A percentile compares a stretch with the other conserved stretches of the same genome.
phyloP scores from a whole-genome alignment of 1,284 basidiomycete genomes.

The Takashimella koratensis region DNA sequence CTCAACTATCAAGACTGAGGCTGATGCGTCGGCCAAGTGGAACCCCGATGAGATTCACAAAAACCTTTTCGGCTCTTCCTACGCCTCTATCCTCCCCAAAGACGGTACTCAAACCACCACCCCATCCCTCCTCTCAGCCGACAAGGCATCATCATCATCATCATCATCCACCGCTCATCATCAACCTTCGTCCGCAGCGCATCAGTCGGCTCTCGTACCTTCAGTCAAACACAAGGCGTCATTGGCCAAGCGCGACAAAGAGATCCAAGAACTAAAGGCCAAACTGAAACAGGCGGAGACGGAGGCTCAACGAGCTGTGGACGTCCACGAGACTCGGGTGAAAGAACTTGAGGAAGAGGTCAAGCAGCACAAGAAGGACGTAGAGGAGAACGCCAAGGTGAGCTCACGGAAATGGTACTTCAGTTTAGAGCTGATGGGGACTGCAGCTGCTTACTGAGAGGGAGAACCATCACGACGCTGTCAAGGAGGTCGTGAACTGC shows the following conservation, averaged over 20 bases:
- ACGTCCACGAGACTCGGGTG: background rate
- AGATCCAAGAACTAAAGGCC: background rate
- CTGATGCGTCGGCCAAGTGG: no score
- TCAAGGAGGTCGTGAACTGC: slow-evolving; percentile 39
- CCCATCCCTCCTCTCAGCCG: no score
- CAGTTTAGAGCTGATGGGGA: slow-evolving; percentile 1
- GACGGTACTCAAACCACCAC: no score
- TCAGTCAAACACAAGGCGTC: no score
- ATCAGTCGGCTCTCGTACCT: no score
- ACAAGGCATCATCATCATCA: no score
- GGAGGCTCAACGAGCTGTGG: background rate
- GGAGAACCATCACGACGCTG: slow-evolving; percentile 21
- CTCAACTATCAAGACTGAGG: no score
- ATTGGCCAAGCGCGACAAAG: background rate
- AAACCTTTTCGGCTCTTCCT: no score
- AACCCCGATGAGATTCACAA: no score
- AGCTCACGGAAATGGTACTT: background rate
- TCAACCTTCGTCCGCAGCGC: no score
- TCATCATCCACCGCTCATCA: no score
- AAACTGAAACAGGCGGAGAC: slow-evolving; percentile 4
- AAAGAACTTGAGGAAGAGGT: slow-evolving; percentile 9
- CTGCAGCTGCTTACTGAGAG: slow-evolving; percentile 16
- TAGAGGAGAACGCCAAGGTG: slow-evolving; percentile 13
- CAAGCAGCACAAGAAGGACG: slow-evolving; percentile 7
- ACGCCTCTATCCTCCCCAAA: no score